Conservation (phyloP, 495 filamentous ascomycete genomes). For the Penicillium maclennaniae region DNA sequence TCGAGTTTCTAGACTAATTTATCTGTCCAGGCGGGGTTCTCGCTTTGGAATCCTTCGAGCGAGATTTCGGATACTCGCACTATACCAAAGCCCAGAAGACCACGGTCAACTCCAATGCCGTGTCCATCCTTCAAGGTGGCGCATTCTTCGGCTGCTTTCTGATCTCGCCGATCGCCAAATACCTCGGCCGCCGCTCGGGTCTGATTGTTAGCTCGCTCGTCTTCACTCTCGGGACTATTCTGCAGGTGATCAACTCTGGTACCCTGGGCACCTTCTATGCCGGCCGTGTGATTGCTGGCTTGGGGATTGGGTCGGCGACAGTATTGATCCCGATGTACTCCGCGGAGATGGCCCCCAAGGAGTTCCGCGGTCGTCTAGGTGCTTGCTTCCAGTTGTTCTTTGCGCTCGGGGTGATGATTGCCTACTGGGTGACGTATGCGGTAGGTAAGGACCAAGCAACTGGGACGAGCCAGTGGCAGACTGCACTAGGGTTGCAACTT, state of each 20-base stretch:
- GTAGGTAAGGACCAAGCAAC: constrained; percentile 32
- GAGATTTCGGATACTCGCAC: constrained; percentile 32
- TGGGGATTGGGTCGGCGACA: constrained; percentile 54
- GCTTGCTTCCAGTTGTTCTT: constrained; percentile 48
- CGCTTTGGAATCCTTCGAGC: constrained; percentile 36
- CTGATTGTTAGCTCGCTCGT: constrained; percentile 39
- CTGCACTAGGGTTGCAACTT: constrained; percentile 49
- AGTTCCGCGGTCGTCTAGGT: constrained; percentile 50
- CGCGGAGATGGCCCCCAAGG: constrained; percentile 52
- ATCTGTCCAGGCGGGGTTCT: constrained; percentile 31
- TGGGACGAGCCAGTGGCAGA: constrained; percentile 47
- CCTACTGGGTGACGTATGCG: constrained; percentile 49
- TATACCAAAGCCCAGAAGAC: constrained; percentile 27
- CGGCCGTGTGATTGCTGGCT: constrained; percentile 47
- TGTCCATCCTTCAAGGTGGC: constrained; percentile 39
- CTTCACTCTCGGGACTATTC: constrained; percentile 42
- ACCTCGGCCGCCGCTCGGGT: constrained; percentile 38
- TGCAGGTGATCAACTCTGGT: constrained; percentile 41
- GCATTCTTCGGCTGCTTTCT: constrained; percentile 47
- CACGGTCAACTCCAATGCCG: constrained; percentile 40
- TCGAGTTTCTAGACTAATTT: background rate
- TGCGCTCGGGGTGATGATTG: constrained; percentile 45
- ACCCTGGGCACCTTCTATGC: constrained; percentile 43
- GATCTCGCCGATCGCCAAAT: constrained; percentile 41
- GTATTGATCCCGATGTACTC: constrained; percentile 52